Evolutionary conservation across 2,329 filamentous ascomycete genomes (phyloP).

Genomic region (Magnaporthiopsis incrustans): DNA sequence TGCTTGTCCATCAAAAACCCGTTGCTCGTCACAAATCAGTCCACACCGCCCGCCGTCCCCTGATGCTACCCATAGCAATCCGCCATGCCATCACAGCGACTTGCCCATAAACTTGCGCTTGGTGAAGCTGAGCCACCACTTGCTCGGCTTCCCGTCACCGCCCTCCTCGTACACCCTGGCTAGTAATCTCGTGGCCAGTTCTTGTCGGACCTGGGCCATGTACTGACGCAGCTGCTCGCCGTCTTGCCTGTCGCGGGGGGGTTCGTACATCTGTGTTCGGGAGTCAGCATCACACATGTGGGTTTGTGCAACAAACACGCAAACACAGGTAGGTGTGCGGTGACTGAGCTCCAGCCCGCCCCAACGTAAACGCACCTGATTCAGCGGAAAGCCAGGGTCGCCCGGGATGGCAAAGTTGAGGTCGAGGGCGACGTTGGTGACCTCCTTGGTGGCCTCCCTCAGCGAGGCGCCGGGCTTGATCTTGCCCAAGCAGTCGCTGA

Average conservation of each 20-base stretch:
- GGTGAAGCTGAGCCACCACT: slow-evolving; percentile 98
- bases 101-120: slow-evolving; percentile 99
- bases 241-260: slow-evolving; percentile 78
- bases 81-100: slow-evolving; percentile 47
- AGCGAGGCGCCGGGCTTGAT: slow-evolving; percentile 66
- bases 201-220: slow-evolving; percentile 86
- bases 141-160: slow-evolving; percentile 59
- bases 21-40: neutral
- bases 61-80: neutral
- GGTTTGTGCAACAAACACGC: too few relatives aligned
- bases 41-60: neutral
- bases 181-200: slow-evolving; percentile 74
- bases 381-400: slow-evolving; percentile 85
- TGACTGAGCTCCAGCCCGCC: too few relatives aligned
- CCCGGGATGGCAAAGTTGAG: slow-evolving; percentile 90
- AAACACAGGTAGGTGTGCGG: too few relatives aligned
- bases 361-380: slow-evolving; percentile 52
- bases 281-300: too few relatives aligned
- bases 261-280: slow-evolving; percentile 72
- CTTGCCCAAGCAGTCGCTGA: slow-evolving; percentile 83
- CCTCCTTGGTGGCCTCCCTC: slow-evolving; percentile 58
- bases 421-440: slow-evolving; percentile 86
- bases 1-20: neutral
- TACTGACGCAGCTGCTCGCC: slow-evolving; percentile 85
- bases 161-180: slow-evolving; percentile 78